Evolutionary conservation across 2,329 filamentous ascomycete genomes (phyloP), one percentile per base, ranked within the genome.

Genomic region (Venturia aucupariae): DNA sequence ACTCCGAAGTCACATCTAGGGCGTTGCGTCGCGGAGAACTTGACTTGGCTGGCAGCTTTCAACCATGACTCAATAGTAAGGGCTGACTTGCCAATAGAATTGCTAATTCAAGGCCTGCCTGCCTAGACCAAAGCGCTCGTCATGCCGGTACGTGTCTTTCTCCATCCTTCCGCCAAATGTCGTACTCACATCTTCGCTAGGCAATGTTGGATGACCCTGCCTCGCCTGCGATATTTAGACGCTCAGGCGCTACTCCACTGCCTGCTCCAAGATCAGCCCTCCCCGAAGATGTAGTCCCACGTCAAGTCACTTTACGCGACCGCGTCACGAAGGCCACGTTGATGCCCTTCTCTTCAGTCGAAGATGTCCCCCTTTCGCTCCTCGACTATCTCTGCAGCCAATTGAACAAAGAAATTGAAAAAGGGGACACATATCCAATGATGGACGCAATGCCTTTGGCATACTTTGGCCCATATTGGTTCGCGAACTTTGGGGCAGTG

Each of bases 391-490:
- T 96, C 59, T 89, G 85, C 70, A 89, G 91, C 71, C 88, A 94
- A 77, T 83, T 96, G 70, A 93, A 92, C 74, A 88, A 90, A 76
- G 92, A 96, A 76, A 94, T 96, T 71, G 90, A 94, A 72, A 90
- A 90, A 75, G 92, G 92, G 65, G 91, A 96, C 74, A 95, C 92
- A 1, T 96, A 96, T 75, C 90, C 92, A 27, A 93, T 95, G 89
- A 85, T 88, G 70, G 87, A 92, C 62, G 80, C 86, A 22, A 85
- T 96, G 76, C 80, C 87, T 4, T 78, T 88, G n/a, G 85, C 89
- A 24, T 84, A 82, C 67, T 96, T 96, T 72, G 87, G 86, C 11
- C 80, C 84, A 63, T 94, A 95, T 77, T 96, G 92, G 92, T 93
- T 96, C 74, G 89, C 90, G 71, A 91, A 92, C 75, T 96, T 96